Evolutionary conservation across 768 basidiomycete genomes (phyloP), one percentile per base, ranked within the genome.

Genomic region (Boletus reticulatus): DNA sequence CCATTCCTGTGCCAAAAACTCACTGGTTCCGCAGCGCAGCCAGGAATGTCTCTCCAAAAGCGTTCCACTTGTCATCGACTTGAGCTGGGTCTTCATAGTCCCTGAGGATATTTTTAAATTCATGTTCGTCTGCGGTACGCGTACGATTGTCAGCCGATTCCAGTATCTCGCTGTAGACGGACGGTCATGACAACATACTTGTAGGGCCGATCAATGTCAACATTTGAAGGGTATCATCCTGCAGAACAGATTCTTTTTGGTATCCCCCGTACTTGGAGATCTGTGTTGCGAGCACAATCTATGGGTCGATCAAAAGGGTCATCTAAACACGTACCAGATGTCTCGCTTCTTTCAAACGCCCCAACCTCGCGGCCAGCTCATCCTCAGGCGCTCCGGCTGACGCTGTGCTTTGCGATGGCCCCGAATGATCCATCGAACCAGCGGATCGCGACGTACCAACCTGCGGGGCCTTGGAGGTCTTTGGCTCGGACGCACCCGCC

Each of bases 171-270:
- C 20, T 7, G 20, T 13, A 11, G 16, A 27, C 12, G 24, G 31
- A 22, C n/a, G 24, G 19, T 16, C 16, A 9, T 41, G 9, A 20
- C 12, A 5, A 45, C 50, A 3, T 42, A 65, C 68, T 69, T 50
- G 55, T 46, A 2, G 69, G 65, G 20, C 60, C 24, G 3, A 52
- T 59, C 42, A 62, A 29, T 9, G 65, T 67, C 50, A 70, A 38
- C 19, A 59, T 11, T 27, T 70, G 58, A 6, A 70, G 67, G 17
- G 65, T 63, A 27, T 69, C 60, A 8, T 67, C 67, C 42, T 62
- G 57, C 12, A 70, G 48, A 32, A 71, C 37, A n/a, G 47, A 20
- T 0, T 62, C 60, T 20, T 53, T 39, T 6, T 50, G 34, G 43
- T 37, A 27, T 32, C 39, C 50, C 5, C 38, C 6, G 14, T 49